A percentile compares a stretch with the other conserved stretches of the same genome.
Conservation (phyloP, 75 land plant genomes). For the Pseudotsuga menziesii region DNA sequence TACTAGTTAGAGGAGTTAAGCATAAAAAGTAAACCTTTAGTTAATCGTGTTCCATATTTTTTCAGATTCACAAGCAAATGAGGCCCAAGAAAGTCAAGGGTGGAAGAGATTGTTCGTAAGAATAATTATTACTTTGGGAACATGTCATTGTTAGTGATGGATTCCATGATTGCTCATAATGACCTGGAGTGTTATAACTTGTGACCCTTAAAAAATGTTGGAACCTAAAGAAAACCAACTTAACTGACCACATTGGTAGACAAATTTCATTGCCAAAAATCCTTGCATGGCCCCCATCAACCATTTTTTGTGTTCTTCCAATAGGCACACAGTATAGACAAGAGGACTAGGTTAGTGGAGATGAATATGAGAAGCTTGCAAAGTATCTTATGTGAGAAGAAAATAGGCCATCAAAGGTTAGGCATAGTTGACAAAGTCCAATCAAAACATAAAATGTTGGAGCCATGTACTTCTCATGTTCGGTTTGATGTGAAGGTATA, state of each 20-base stretch:
- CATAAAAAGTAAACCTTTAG: too few species aligned
- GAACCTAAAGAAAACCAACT: neutral
- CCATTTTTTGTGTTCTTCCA: neutral
- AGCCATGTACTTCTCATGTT: neutral
- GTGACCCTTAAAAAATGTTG: neutral
- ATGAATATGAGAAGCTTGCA: neutral
- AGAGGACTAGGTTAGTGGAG: neutral
- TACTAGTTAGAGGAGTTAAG: neutral
- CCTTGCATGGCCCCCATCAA: neutral
- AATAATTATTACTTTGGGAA: conserved; percentile 15
- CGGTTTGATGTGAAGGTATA: neutral
- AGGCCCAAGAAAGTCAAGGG: neutral
- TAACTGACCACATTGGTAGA: neutral
- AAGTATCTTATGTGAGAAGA: neutral
- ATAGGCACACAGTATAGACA: neutral
- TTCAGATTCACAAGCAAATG: conserved; percentile 30
- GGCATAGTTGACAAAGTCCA: neutral
- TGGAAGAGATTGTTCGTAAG: neutral
- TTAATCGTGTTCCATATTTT: conserved; percentile 22
- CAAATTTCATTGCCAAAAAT: neutral
- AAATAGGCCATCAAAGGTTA: neutral
- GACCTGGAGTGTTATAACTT: conserved; percentile 6
- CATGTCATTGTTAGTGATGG: conserved; percentile 22
- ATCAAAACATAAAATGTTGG: neutral
- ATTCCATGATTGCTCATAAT: conserved; percentile 32